Percentiles rank a stretch among this genome's conserved stretches.
Conservation (phyloP, 768 basidiomycete genomes). For the Lactarius sanguifluus region DNA sequence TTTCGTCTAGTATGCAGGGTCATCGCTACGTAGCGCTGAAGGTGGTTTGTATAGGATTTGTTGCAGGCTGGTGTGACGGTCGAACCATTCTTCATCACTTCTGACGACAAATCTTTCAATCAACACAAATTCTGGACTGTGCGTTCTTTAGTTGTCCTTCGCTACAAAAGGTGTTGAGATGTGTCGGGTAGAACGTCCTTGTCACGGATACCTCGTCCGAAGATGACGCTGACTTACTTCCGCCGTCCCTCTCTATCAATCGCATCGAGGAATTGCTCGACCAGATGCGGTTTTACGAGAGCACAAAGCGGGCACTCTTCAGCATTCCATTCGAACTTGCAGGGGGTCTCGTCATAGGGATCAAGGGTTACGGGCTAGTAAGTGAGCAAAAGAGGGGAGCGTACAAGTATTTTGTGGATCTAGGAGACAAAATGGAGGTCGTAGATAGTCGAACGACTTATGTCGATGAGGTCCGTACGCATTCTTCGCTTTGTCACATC, state of each 20-base stretch:
- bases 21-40: conserved; percentile 3
- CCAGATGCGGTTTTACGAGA: conserved; percentile 80
- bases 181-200: conserved; percentile 54
- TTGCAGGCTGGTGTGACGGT: conserved; percentile 74
- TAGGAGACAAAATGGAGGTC: conserved; percentile 75
- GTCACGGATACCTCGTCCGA: conserved; percentile 55
- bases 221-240: conserved; percentile 48
- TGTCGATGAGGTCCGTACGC: conserved; percentile 64
- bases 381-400: conserved; percentile 84
- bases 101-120: conserved; percentile 65
- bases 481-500: not conserved
- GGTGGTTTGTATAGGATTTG: conserved; percentile 57
- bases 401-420: conserved; percentile 81
- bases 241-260: conserved; percentile 72
- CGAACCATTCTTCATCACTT: conserved; percentile 88
- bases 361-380: conserved; percentile 89
- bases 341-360: conserved; percentile 68
- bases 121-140: conserved; percentile 78
- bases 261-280: conserved; percentile 73
- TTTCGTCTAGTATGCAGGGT: not conserved
- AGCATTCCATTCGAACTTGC: conserved; percentile 80
- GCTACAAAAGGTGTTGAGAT: conserved; percentile 4
- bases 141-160: conserved; percentile 7
- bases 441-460: conserved; percentile 69
- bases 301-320: conserved; percentile 80